A percentile compares a stretch with the other conserved stretches of the same genome.
Conservation (phyloP, 1,284 basidiomycete genomes). For the Lignosus rhinocerotis region DNA sequence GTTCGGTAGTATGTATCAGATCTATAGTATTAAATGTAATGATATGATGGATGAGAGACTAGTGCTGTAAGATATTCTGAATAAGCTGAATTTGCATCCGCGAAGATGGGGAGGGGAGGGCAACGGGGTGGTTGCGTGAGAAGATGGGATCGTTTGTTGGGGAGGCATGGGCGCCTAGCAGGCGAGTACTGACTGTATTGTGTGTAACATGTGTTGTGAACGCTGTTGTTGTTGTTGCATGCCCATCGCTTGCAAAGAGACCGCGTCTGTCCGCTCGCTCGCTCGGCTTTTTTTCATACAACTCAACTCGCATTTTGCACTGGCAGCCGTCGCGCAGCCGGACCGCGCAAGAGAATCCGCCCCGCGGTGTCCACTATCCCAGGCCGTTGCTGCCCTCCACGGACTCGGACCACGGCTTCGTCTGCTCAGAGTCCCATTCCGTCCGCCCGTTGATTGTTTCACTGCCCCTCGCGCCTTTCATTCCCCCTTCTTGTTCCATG, state of each 20-base stretch:
- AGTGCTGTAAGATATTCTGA: not conserved
- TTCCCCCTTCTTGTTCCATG: slow-evolving; percentile 11
- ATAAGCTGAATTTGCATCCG: slow-evolving; percentile 34
- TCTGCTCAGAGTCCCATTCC: not conserved
- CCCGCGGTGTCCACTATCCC: not conserved
- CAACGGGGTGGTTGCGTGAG: slow-evolving; percentile 20
- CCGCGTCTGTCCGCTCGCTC: not conserved
- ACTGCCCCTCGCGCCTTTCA: not conserved
- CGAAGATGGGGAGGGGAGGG: slow-evolving; percentile 28
- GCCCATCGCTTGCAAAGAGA: no score
- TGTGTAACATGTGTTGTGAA: no score
- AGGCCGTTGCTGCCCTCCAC: not conserved
- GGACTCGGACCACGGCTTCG: not conserved
- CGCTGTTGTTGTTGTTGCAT: no score
- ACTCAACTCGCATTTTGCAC: not conserved
- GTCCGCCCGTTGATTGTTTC: not conserved
- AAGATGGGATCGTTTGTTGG: slow-evolving; percentile 22
- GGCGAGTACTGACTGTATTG: no score
- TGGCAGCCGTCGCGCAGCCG: not conserved
- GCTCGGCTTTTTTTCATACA: slow-evolving; percentile 2
- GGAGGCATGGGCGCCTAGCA: no score
- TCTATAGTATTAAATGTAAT: not conserved
- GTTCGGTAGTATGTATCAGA: not conserved
- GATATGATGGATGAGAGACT: not conserved
- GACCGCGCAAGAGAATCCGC: not conserved